Conservation (phyloP, 352 stramenopile species). For the Pythium volutum region DNA sequence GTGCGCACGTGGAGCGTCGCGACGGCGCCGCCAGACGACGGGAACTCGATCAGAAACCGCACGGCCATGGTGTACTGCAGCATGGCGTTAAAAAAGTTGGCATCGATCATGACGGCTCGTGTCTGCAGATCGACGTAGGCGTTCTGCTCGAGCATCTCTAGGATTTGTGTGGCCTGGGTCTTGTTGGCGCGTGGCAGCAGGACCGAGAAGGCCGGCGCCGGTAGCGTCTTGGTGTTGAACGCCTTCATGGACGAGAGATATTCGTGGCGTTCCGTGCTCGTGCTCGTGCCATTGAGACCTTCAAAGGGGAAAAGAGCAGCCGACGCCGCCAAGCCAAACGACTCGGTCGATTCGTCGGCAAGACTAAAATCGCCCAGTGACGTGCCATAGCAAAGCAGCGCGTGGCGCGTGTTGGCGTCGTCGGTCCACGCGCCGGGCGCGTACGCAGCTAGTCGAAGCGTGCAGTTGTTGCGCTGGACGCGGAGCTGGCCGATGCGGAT, state of each 20-base stretch:
- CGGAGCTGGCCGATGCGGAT: conserved; percentile 49
- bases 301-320: conserved; percentile 27
- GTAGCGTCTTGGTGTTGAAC: conserved; percentile 25
- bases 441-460: conserved; percentile 30
- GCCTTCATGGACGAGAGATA: conserved; percentile 42
- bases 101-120: conserved; percentile 40
- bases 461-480: conserved; percentile 33
- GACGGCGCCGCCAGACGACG: conserved; percentile 35
- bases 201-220: conserved; percentile 43
- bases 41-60: conserved; percentile 49
- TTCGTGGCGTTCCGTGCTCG: conserved; percentile 26
- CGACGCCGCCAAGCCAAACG: conserved; percentile 16
- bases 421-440: conserved; percentile 17
- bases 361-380: conserved; percentile 22
- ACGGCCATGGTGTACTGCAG: conserved; percentile 35
- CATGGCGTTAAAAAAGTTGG: conserved; percentile 54
- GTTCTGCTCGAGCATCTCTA: conserved; percentile 29
- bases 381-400: conserved; percentile 26
- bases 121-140: conserved; percentile 41
- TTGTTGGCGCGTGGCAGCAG: conserved; percentile 30
- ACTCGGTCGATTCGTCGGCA: conserved; percentile 18
- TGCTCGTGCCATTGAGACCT: conserved; percentile 36
- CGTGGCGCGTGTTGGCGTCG: neutral
- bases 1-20: conserved; percentile 24
- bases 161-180: conserved; percentile 14